Evolutionary conservation across 176 grass and related monocot genomes (phyloP).

Genomic region (Alopecurus myosuroides): DNA sequence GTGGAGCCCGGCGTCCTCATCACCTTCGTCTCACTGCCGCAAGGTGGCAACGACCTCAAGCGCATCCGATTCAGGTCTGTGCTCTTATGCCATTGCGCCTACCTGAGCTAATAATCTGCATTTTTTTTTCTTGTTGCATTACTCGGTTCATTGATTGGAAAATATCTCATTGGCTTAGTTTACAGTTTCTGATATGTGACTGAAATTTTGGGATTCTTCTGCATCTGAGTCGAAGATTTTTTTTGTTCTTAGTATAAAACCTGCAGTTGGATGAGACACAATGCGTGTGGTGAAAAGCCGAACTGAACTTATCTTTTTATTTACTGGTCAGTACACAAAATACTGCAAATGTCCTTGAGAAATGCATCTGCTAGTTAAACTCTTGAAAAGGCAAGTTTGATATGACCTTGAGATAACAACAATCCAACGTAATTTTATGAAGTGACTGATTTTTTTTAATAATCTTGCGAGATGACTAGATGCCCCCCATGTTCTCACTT

Average conservation of each 20-base stretch:
- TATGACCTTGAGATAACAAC: not conserved
- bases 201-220: not conserved
- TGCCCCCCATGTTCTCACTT: not conserved
- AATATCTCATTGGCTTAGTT: not conserved
- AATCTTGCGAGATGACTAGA: not conserved
- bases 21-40: constrained; percentile 75
- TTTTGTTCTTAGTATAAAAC: no score
- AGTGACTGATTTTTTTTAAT: not conserved
- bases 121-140: not conserved
- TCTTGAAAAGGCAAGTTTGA: not conserved
- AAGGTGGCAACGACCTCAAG: constrained; percentile 93
- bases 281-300: not conserved
- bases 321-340: not conserved
- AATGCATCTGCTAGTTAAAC: not conserved
- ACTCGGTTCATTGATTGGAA: not conserved
- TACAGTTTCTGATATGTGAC: not conserved
- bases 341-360: not conserved
- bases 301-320: not conserved
- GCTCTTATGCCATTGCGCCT: not conserved
- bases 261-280: not conserved
- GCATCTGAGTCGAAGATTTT: no score
- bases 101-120: not conserved
- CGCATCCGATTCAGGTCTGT: constrained; percentile 95
- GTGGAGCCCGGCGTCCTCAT: constrained; percentile 97
- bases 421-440: not conserved